Evolutionary conservation across 495 filamentous ascomycete genomes (phyloP).

Genomic region (Terfezia boudieri): DNA sequence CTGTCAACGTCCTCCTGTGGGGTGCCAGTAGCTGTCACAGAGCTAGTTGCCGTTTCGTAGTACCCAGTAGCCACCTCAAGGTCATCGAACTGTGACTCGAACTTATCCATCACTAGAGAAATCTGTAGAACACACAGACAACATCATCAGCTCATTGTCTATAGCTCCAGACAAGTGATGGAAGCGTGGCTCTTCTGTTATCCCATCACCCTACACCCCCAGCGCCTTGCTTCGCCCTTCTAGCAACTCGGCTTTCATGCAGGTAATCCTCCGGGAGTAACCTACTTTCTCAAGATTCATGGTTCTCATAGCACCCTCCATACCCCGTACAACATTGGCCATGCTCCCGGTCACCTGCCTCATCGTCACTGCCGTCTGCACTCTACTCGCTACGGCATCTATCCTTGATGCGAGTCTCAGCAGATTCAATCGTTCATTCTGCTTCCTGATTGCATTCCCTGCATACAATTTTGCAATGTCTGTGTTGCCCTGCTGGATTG

Average conservation of each 20-base stretch:
- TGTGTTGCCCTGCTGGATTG: constrained; percentile 40
- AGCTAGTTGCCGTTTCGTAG: constrained; percentile 61
- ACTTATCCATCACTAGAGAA: constrained; percentile 47
- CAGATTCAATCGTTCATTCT: constrained; percentile 43
- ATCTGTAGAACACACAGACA: constrained; percentile 21
- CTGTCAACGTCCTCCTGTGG: constrained; percentile 69
- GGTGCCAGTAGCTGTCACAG: constrained; percentile 49
- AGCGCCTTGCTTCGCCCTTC: too few relatives aligned
- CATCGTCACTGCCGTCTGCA: constrained; percentile 47
- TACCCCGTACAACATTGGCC: constrained; percentile 40
- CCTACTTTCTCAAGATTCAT: constrained; percentile 48
- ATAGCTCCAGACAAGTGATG: too few relatives aligned
- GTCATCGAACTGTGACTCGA: constrained; percentile 65
- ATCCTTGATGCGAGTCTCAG: constrained; percentile 35
- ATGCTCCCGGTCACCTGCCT: constrained; percentile 39
- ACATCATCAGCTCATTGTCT: too few relatives aligned
- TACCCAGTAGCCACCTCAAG: constrained; percentile 62
- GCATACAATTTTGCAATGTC: constrained; percentile 65
- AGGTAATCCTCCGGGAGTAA: too few relatives aligned
- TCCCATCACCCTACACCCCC: too few relatives aligned
- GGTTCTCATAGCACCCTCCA: constrained; percentile 41
- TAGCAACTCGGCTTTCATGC: too few relatives aligned
- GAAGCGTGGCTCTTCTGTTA: background rate
- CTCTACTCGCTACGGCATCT: constrained; percentile 37
- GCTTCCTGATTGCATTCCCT: constrained; percentile 66